These are phyloP conservation scores for Globisporangium emineosum DNA, from an alignment of 352 stramenopile genomes.

Conservation along the genomic window DNA sequence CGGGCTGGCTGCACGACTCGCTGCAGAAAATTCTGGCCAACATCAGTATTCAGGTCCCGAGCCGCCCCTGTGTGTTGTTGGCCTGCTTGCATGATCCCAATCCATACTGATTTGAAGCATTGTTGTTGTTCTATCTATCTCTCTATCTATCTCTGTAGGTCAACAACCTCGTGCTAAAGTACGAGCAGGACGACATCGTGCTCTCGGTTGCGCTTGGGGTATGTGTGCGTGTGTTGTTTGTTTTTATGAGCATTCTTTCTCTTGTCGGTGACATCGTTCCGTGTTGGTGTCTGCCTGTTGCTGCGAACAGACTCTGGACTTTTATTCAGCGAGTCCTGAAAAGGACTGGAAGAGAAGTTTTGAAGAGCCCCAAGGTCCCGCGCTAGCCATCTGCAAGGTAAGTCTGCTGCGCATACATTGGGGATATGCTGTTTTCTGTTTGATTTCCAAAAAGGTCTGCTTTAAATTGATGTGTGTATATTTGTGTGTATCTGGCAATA, in stretches of 20 bases:
- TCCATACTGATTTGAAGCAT: not conserved
- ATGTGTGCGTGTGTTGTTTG: constrained; percentile 8
- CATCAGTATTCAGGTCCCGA: constrained; percentile 59
- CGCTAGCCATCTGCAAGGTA: constrained; percentile 60
- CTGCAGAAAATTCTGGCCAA: constrained; percentile 83
- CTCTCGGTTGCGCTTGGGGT: constrained; percentile 81
- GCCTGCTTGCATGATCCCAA: not conserved
- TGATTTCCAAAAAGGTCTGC: not conserved
- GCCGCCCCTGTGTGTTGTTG: not conserved
- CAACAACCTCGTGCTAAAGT: constrained; percentile 89
- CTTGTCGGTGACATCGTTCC: not conserved
- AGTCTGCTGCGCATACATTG: not conserved
- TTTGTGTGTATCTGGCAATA: constrained; percentile 12
- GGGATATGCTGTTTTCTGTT: not conserved
- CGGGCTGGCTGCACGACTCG: constrained; percentile 74
- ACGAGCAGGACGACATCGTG: constrained; percentile 85
- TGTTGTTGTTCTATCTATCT: too few species aligned
- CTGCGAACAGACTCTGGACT: constrained; percentile 53
- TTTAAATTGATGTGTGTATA: not conserved
- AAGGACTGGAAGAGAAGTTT: constrained; percentile 64
- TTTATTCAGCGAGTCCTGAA: constrained; percentile 65
- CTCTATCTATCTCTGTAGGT: constrained; percentile 38
- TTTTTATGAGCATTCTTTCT: not conserved
- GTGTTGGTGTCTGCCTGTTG: not conserved
- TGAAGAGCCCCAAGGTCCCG: constrained; percentile 47